These are phyloP conservation scores for Gossypioides kirkii DNA, from an alignment of 345 rosid species.

Conservation along the genomic window DNA sequence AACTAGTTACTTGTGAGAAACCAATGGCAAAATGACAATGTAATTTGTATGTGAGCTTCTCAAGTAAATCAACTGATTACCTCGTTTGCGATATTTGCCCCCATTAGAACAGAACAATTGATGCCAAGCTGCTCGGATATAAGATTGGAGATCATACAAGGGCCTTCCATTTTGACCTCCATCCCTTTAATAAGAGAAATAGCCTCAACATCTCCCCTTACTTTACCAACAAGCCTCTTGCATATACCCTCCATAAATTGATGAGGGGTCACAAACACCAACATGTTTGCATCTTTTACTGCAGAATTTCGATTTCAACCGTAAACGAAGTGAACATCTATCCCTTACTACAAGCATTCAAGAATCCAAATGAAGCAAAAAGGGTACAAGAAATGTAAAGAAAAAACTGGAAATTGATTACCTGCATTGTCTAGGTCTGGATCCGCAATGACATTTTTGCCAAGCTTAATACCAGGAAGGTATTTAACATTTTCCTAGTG, in stretches of 20 bases:
- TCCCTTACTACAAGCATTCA: neutral
- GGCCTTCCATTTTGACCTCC: conserved; percentile 96
- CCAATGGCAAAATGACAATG: neutral
- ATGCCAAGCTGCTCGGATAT: conserved; percentile 68
- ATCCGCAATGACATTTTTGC: conserved; percentile 77
- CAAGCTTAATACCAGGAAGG: conserved; percentile 87
- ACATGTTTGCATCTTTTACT: conserved; percentile 86
- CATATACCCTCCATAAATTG: conserved; percentile 92
- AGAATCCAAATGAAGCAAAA: neutral
- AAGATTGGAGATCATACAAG: conserved; percentile 84
- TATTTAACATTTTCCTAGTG: conserved; percentile 81
- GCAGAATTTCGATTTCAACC: conserved; percentile 17
- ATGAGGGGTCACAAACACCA: conserved; percentile 94
- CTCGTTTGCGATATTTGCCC: conserved; percentile 97
- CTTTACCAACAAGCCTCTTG: conserved; percentile 68
- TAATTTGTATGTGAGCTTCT: neutral
- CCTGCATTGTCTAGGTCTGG: conserved; percentile 87
- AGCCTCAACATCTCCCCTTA: conserved; percentile 60
- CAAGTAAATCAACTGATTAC: conserved; percentile 23
- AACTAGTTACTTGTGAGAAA: conserved; percentile 3
- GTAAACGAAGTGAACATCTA: neutral
- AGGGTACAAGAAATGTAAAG: neutral
- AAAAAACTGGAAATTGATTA: conserved; percentile 20
- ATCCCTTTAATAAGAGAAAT: conserved; percentile 95
- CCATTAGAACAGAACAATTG: conserved; percentile 89